These are phyloP conservation scores for Pelargonium citronellum DNA, from an alignment of 441 rosid species.

Conservation along the genomic window DNA sequence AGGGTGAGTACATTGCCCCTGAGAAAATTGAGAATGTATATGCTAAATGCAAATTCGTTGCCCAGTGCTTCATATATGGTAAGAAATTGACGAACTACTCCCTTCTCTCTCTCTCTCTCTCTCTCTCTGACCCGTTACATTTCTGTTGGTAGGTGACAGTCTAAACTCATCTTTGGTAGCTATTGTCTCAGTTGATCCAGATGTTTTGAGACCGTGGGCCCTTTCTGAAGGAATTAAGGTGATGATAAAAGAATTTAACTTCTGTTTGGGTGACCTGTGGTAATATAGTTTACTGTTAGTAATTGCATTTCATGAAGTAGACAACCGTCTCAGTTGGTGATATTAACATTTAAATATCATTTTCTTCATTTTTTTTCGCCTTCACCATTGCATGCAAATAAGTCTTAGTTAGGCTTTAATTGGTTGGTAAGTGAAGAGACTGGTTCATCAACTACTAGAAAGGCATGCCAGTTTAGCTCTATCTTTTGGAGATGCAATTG, in stretches of 20 bases:
- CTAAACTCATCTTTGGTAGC: slow-evolving; percentile 82
- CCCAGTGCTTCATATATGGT: slow-evolving; percentile 89
- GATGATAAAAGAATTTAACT: background rate
- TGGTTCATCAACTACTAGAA: background rate
- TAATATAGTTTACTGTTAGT: background rate
- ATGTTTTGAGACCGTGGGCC: slow-evolving; percentile 75
- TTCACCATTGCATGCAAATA: background rate
- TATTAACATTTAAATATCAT: background rate
- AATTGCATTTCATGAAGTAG: background rate
- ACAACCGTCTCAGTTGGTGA: background rate
- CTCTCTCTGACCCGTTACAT: slow-evolving; percentile 19
- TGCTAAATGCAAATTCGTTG: slow-evolving; percentile 77
- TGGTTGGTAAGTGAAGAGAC: background rate
- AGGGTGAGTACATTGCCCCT: slow-evolving; percentile 98
- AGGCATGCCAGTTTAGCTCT: background rate
- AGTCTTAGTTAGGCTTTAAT: background rate
- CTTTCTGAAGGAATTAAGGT: slow-evolving; percentile 83
- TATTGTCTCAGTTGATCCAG: slow-evolving; percentile 75
- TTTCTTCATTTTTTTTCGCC: background rate
- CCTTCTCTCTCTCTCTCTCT: slow-evolving; percentile 20
- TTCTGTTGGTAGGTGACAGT: slow-evolving; percentile 70
- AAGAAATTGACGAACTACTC: slow-evolving; percentile 22
- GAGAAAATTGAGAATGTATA: slow-evolving; percentile 97
- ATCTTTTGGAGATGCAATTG: background rate
- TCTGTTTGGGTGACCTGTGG: background rate